Percentiles rank a stretch among this genome's conserved stretches.
Evolutionary conservation across 148 eudicot genomes (phyloP).

Genomic region (Diospyros lotus): DNA sequence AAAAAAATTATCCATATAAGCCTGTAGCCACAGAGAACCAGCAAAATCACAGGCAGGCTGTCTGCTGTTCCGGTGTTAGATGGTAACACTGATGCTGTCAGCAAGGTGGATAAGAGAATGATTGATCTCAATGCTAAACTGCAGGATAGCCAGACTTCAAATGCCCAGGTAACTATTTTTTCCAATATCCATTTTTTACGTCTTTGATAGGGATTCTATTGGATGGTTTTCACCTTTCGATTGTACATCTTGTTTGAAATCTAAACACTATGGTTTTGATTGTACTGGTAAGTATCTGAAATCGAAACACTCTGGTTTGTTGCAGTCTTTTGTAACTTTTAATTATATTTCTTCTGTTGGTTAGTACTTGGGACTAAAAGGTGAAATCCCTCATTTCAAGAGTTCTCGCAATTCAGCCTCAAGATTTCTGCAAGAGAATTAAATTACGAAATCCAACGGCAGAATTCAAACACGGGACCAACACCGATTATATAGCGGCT

Average conservation of each 20-base stretch:
- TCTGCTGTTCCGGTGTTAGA: conserved; percentile 34
- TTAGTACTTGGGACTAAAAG: not conserved
- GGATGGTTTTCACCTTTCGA: not conserved
- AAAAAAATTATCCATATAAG: conserved; percentile 29
- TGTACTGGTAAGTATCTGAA: not conserved
- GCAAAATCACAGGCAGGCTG: conserved; percentile 35
- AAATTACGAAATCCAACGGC: too few species aligned
- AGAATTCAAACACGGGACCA: too few species aligned
- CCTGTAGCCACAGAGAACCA: conserved; percentile 36
- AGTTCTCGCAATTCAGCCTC: too few species aligned
- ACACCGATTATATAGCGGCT: too few species aligned
- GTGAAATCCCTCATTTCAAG: too few species aligned
- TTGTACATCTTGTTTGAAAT: conserved; percentile 1
- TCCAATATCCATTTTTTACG: conserved; percentile 1
- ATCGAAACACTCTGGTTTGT: not conserved
- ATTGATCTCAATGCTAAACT: conserved; percentile 87
- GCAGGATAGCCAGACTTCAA: conserved; percentile 56
- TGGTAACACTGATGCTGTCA: conserved; percentile 28
- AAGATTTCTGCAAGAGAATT: too few species aligned
- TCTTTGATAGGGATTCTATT: not conserved
- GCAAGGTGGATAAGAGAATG: conserved; percentile 46
- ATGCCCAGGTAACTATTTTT: conserved; percentile 43
- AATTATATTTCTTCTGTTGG: not conserved
- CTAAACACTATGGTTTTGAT: conserved; percentile 1
- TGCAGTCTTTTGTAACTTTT: not conserved